Evolutionary conservation across 1,284 basidiomycete genomes (phyloP).

Genomic region (Volvariella volvacea): DNA sequence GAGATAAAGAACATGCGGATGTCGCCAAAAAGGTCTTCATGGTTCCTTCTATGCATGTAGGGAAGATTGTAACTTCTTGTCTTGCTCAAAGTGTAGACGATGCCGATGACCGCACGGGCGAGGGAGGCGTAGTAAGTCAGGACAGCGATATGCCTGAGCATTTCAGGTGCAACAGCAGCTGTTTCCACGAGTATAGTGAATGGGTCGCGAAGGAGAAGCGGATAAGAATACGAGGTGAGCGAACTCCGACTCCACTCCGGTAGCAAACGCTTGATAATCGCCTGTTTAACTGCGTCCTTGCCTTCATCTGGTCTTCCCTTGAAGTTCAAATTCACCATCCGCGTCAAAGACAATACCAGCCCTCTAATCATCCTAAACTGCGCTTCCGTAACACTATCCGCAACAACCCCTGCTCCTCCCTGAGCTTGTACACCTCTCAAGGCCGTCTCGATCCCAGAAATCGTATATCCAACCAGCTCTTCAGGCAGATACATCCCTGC

Average conservation of each 20-base stretch:
- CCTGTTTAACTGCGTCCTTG: conserved; percentile 68
- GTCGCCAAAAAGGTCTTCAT: conserved; percentile 69
- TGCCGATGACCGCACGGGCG: conserved; percentile 76
- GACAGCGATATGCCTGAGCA: conserved; percentile 78
- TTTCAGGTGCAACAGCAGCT: conserved; percentile 82
- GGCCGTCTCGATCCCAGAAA: conserved; percentile 77
- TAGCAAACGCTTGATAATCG: conserved; percentile 80
- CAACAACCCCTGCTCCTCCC: conserved; percentile 34
- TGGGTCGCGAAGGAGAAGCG: conserved; percentile 81
- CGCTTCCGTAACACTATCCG: conserved; percentile 73
- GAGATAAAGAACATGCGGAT: conserved; percentile 82
- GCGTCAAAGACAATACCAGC: conserved; percentile 62
- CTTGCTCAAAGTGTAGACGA: conserved; percentile 75
- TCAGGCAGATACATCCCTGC: conserved; percentile 84
- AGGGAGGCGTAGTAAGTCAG: conserved; percentile 87
- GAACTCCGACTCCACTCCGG: conserved; percentile 87
- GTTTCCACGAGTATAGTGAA: conserved; percentile 84
- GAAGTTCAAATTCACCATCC: conserved; percentile 64
- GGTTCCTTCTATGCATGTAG: conserved; percentile 36
- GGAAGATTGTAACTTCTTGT: conserved; percentile 46
- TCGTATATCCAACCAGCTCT: conserved; percentile 85
- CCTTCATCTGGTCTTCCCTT: conserved; percentile 63
- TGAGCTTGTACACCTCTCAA: conserved; percentile 58
- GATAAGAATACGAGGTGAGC: conserved; percentile 67
- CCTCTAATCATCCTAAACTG: conserved; percentile 75